phyloP scores from a whole-genome alignment of 768 basidiomycete genomes.

The Suillus discolor region DNA sequence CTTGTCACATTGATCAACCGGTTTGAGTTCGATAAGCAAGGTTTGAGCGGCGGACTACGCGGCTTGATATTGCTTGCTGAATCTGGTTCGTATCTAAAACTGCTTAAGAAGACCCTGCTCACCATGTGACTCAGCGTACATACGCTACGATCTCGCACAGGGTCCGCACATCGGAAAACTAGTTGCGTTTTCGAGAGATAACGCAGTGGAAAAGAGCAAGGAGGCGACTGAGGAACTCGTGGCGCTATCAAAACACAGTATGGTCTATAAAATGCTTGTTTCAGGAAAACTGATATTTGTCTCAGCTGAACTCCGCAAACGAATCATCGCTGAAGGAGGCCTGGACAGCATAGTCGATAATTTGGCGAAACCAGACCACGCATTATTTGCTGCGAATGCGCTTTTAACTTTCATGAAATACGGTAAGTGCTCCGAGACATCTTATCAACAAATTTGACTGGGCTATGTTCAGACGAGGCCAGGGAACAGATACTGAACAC shows the following conservation, averaged over 20 bases:
- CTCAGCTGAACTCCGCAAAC: neutral
- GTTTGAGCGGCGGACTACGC: neutral
- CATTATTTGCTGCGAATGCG: neutral
- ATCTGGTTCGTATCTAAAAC: neutral
- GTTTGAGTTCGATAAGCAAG: constrained; percentile 11
- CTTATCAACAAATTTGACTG: neutral
- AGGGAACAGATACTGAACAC: neutral
- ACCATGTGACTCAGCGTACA: neutral
- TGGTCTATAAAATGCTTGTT: neutral
- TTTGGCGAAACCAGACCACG: neutral
- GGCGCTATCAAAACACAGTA: neutral
- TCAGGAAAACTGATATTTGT: neutral
- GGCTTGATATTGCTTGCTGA: neutral
- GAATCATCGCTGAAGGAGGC: neutral
- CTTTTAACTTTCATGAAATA: neutral
- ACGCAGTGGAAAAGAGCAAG: neutral
- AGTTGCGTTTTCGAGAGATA: neutral
- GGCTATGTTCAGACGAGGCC: neutral
- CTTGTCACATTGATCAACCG: constrained; percentile 22
- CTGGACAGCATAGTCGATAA: neutral
- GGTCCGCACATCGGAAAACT: neutral
- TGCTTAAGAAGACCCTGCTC: neutral
- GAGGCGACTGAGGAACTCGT: neutral
- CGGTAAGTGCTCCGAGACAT: neutral
- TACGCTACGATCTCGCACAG: neutral